Evolutionary conservation across 2,329 filamentous ascomycete genomes (phyloP).

Genomic region (Fusarium papillatum): DNA sequence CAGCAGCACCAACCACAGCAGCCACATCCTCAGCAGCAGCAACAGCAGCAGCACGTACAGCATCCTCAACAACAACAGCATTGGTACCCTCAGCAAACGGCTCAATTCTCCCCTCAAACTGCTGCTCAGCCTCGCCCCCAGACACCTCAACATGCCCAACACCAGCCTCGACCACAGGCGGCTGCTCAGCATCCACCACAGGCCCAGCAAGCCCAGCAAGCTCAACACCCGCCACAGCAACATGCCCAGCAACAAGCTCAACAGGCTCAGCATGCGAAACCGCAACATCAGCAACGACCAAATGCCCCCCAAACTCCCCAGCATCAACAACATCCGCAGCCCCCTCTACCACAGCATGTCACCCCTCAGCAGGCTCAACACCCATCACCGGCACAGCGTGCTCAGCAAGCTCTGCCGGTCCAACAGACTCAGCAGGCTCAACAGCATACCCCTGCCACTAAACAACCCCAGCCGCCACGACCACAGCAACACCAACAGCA

Average conservation of each 20-base stretch:
- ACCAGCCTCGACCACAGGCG: slow-evolving; percentile 37
- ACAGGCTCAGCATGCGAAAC: slow-evolving; percentile 33
- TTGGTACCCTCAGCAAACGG: slow-evolving; percentile 38
- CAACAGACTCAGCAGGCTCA: slow-evolving; percentile 32
- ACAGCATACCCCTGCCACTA: slow-evolving; percentile 28
- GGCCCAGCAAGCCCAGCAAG: slow-evolving; percentile 33
- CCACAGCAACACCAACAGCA: slow-evolving; percentile 37
- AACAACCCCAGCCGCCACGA: slow-evolving; percentile 33
- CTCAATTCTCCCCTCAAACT: slow-evolving; percentile 38
- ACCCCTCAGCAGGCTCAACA: slow-evolving; percentile 35
- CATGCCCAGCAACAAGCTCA: slow-evolving; percentile 36
- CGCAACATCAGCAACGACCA: slow-evolving; percentile 33
- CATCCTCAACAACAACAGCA: slow-evolving; percentile 30
- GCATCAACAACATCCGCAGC: slow-evolving; percentile 29
- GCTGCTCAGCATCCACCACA: slow-evolving; percentile 29
- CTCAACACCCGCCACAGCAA: slow-evolving; percentile 23
- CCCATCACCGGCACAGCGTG: slow-evolving; percentile 32
- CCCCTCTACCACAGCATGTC: slow-evolving; percentile 17
- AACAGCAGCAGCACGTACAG: slow-evolving; percentile 29
- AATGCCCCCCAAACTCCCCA: slow-evolving; percentile 32
- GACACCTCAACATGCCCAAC: slow-evolving; percentile 35
- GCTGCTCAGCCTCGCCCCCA: slow-evolving; percentile 40
- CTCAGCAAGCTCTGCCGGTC: slow-evolving; percentile 21
- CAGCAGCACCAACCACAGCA: slow-evolving; percentile 35
- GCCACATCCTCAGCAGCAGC: slow-evolving; percentile 30